Conservation (phyloP, 495 filamentous ascomycete genomes). For the Penicillium taxi region DNA sequence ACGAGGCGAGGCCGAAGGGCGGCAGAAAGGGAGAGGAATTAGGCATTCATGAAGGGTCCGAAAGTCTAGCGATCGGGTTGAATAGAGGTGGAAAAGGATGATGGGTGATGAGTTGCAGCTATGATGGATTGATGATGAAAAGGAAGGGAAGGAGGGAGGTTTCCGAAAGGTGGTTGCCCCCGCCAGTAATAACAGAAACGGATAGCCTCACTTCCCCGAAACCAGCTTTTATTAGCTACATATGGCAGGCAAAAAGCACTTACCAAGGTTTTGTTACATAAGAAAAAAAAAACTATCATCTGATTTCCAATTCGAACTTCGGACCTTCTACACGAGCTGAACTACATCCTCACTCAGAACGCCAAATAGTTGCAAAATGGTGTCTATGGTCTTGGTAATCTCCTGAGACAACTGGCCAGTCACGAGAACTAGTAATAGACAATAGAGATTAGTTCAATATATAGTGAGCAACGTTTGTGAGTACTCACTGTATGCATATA, state of each 20-base stretch:
- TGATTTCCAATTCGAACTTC: too few species aligned
- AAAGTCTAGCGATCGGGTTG: slow-evolving; percentile 1
- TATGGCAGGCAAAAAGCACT: not conserved
- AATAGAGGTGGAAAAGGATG: slow-evolving; percentile 3
- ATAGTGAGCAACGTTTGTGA: not conserved
- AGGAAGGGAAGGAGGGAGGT: slow-evolving; percentile 17
- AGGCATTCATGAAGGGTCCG: slow-evolving; percentile 38
- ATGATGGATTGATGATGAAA: slow-evolving; percentile 25
- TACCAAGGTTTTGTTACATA: not conserved
- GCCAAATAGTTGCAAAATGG: slow-evolving; percentile 56
- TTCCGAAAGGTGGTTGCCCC: slow-evolving; percentile 23
- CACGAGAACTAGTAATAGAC: slow-evolving; percentile 34
- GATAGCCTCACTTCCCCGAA: slow-evolving; percentile 12
- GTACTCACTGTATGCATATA: slow-evolving; percentile 63
- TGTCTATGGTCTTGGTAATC: slow-evolving; percentile 43
- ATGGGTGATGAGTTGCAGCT: slow-evolving; percentile 6
- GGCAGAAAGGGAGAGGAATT: slow-evolving; percentile 21
- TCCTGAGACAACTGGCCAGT: slow-evolving; percentile 46
- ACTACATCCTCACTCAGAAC: slow-evolving; percentile 66
- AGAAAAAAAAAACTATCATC: too few species aligned
- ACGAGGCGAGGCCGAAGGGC: slow-evolving; percentile 39
- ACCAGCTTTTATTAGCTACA: not conserved
- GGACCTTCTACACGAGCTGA: slow-evolving; percentile 38
- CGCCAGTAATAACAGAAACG: slow-evolving; percentile 31
- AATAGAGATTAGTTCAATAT: slow-evolving; percentile 4